Percentiles rank a stretch among this genome's conserved stretches.
Conservation (phyloP, 2,329 filamentous ascomycete genomes). For the Fusarium sp. region DNA sequence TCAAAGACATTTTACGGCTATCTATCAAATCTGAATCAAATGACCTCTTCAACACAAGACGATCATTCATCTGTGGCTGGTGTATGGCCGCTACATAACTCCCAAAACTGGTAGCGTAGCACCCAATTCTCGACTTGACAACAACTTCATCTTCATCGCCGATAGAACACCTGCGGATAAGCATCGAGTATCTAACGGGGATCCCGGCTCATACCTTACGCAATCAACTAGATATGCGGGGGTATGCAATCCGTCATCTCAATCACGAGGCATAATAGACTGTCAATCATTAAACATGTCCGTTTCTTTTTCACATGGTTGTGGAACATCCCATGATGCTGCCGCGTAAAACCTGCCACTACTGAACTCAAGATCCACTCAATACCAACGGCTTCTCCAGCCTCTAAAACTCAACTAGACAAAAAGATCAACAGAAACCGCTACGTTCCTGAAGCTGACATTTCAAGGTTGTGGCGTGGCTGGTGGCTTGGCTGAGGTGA, state of each 20-base stretch:
- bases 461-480: constrained; percentile 30
- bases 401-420: neutral
- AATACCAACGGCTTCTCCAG: constrained; percentile 6
- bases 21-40: constrained; percentile 5
- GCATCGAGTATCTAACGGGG: constrained; percentile 16
- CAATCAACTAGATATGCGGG: constrained; percentile 28
- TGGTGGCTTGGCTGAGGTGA: constrained; percentile 28
- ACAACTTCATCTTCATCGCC: constrained; percentile 9
- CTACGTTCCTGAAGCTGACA: constrained; percentile 17
- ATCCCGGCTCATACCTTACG: constrained; percentile 28
- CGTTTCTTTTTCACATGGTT: neutral
- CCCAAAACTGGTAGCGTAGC: neutral
- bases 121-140: neutral
- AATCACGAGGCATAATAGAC: neutral
- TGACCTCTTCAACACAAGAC: neutral
- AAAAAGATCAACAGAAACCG: constrained; percentile 8
- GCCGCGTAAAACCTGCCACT: neutral
- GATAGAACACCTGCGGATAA: constrained; percentile 6
- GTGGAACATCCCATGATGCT: constrained; percentile 1
- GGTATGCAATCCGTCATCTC: neutral
- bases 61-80: constrained; percentile 26
- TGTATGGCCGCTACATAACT: constrained; percentile 3
- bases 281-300: neutral
- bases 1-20: constrained; percentile 1
- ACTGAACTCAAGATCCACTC: neutral